Conservation (phyloP, 108 stramenopile genomes). For the Nannochloropsis gaditana region DNA sequence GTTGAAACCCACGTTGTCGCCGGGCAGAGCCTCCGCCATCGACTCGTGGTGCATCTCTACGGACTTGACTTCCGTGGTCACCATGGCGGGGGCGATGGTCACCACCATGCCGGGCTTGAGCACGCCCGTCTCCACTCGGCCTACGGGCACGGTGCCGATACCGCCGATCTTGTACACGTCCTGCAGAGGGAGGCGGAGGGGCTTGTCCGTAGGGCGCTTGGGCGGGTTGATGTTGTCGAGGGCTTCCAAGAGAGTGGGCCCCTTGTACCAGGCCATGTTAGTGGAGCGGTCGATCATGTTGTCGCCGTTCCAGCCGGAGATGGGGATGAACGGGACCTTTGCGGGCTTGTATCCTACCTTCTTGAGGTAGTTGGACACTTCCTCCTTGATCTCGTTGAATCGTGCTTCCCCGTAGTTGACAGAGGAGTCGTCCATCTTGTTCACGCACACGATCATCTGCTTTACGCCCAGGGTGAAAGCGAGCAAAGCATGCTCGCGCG, state of each 20-base stretch:
- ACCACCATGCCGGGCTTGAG: conserved; percentile 82
- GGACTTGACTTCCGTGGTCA: conserved; percentile 73
- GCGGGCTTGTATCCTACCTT: conserved; percentile 65
- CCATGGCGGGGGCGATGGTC: conserved; percentile 69
- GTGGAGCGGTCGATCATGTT: conserved; percentile 81
- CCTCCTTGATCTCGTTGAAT: conserved; percentile 77
- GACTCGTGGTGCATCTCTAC: conserved; percentile 91
- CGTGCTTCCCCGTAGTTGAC: conserved; percentile 78
- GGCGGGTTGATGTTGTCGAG: conserved; percentile 76
- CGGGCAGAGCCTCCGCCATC: conserved; percentile 70
- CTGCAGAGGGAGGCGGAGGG: conserved; percentile 89
- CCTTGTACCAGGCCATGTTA: conserved; percentile 90
- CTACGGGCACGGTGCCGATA: conserved; percentile 86
- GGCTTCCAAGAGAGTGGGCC: conserved; percentile 79
- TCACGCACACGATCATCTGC: conserved; percentile 90
- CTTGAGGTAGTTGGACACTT: conserved; percentile 58
- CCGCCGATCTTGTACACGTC: conserved; percentile 92
- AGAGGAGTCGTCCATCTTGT: conserved; percentile 90
- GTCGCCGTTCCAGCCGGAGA: conserved; percentile 89
- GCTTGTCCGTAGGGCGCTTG: conserved; percentile 79
- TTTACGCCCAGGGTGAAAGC: conserved; percentile 89
- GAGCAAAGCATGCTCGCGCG: conserved; percentile 82
- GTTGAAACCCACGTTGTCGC: conserved; percentile 94
- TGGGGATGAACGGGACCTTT: conserved; percentile 85
- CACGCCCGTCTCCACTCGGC: conserved; percentile 85